Evolutionary conservation across 108 stramenopile genomes (phyloP), one percentile per base, ranked within the genome.

Genomic region (Asterionellopsis glacialis): DNA sequence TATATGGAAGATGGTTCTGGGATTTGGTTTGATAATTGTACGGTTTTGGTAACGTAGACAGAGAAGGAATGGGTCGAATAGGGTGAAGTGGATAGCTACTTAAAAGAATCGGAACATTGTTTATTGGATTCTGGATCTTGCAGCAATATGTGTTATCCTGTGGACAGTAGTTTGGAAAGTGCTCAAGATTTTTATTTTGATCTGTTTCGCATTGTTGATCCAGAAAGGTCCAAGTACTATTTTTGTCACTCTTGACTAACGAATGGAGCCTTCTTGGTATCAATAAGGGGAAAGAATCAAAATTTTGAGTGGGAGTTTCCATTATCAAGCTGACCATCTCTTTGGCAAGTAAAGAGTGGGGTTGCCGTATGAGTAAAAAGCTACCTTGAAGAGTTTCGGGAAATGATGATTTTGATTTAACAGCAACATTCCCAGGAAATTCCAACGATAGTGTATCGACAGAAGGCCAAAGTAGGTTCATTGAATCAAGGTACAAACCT

Each of bases 131-230:
- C 45, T 70, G 52, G 41, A 90, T 79, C 57, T 73, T 75, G 58
- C 90, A 91, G 63, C 86, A 91, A 51, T 77, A 91, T 40, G 82
- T 82, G 45, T 59, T 68, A 26, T 65, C 72, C 15, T 22, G 27
- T 10, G 82, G 77, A 47, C 77, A 83, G 57, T 62, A 69, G 41
- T 49, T 26, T 2, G 49, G 43, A 63, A 67, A 22, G 39, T 58
- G 64, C 15, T 67, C 64, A 45, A 33, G 41, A 52, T 61, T 41
- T 0, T 67, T 54, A 14, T 42, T n/a, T n/a, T n/a, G n/a, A n/a
- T n/a, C n/a, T n/a, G n/a, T n/a, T n/a, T n/a, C 64, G 59, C 76
- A 77, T 9, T 52, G 43, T 18, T 77, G 76, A 41, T 77, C 61
- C 26, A 71, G 43, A 16, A 71, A 45, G 44, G 67, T 63, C 76